Evolutionary conservation across 1,284 basidiomycete genomes (phyloP), one percentile per base, ranked within the genome.

Genomic region (Inonotus hispidus): DNA sequence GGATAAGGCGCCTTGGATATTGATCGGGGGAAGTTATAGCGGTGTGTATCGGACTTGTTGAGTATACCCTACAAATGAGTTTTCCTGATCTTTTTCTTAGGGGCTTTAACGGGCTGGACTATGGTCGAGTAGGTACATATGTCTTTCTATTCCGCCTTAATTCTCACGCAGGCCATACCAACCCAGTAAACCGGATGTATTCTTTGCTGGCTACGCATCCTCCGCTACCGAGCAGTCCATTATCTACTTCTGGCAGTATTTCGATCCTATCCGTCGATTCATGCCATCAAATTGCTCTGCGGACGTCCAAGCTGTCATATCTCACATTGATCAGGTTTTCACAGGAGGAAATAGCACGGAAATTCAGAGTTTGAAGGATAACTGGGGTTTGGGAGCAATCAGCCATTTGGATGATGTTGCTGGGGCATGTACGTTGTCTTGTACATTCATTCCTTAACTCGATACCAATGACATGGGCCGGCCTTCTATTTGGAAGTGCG

Each of bases 211-310:
- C 3, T 88, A 88, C 67, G 81, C 83, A 1, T 88, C 87, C 2
- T 90, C 87, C 14, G 87, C 74, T 6, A 86, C 88, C 19, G 88
- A 90, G 1, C 76, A 90, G 71, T 82, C 84, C 2, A 87, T 85
- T 63, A 71, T 78, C 82, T 85, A 88, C 67, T 88, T 81, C 69
- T 88, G 87, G 81, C 75, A 75, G 59, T 90, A 89, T 69, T 89
- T 87, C 71, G 85, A 87, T 64, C 86, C 86, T 16, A 81, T 88
- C 63, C 79, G 82, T 10, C 75, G 82, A 64, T 75, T 82, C 67
- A 90, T 89, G 86, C 85, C 87, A 0, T 67, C 76, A 65, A 90
- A 90, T 70, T 90, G 88, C 71, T 88, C 86, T 11, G 79, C 83
- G 0, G 88, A 90, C 66, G 79, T 90, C 27, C 73, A 86, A 68